Percentiles rank a stretch among this genome's conserved stretches.
Conservation (phyloP, 2,329 filamentous ascomycete species). For the Pseudonectria buxi region DNA sequence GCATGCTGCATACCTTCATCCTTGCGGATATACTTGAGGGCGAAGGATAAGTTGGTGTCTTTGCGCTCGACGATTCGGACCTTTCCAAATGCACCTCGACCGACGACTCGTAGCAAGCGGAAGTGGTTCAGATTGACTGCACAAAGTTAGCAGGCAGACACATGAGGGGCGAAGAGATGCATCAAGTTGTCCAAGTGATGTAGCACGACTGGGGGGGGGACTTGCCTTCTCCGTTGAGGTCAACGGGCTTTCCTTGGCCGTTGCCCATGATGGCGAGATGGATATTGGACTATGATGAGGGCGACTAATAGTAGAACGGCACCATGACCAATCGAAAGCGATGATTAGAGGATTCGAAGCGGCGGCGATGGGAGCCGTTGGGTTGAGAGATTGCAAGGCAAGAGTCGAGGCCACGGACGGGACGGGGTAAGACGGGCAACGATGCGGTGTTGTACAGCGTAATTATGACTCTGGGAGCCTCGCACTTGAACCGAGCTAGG, state of each 20-base stretch:
- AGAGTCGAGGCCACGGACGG: too few species aligned
- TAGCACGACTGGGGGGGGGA: constrained; percentile 17
- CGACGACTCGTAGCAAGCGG: constrained; percentile 87
- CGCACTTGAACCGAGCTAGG: too few species aligned
- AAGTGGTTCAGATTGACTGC: constrained; percentile 97
- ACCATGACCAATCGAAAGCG: constrained; percentile 1
- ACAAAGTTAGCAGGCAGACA: constrained; percentile 7
- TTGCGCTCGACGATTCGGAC: constrained; percentile 98
- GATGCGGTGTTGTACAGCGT: too few species aligned
- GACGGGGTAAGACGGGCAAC: too few species aligned
- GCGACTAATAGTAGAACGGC: constrained; percentile 15
- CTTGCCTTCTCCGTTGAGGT: constrained; percentile 85
- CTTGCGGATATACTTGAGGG: constrained; percentile 96
- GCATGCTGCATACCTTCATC: constrained; percentile 70
- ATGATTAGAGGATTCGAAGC: too few species aligned
- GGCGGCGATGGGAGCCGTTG: too few species aligned
- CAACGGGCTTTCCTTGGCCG: constrained; percentile 86
- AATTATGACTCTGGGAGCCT: too few species aligned
- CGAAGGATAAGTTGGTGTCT: constrained; percentile 88
- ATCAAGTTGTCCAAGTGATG: constrained; percentile 17
- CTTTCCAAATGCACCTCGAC: constrained; percentile 96
- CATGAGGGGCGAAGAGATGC: constrained; percentile 4
- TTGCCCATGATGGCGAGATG: constrained; percentile 67
- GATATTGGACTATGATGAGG: constrained; percentile 22
- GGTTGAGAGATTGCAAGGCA: too few species aligned